These are phyloP conservation scores for Solanum rostratum DNA, from an alignment of 257 asterid species.

Conservation along the genomic window DNA sequence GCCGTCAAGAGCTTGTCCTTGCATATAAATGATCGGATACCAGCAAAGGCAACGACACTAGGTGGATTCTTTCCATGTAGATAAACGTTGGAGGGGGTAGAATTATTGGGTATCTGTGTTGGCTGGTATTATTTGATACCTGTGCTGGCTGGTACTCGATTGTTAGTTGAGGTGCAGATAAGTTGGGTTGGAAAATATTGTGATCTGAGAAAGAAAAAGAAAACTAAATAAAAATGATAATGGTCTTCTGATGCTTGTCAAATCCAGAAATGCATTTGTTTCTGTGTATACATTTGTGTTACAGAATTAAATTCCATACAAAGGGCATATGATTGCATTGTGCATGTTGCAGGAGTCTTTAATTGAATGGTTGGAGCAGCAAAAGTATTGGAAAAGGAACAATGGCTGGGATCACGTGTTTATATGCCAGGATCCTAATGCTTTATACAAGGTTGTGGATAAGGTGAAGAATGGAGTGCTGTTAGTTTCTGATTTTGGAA, in stretches of 20 bases:
- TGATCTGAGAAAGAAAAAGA: not conserved
- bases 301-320: not conserved
- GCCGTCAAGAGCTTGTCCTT: not conserved
- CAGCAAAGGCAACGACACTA: not conserved
- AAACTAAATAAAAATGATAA: not conserved
- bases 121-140: not conserved
- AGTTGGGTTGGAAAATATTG: not conserved
- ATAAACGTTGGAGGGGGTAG: not conserved
- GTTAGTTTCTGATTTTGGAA: conserved; percentile 95
- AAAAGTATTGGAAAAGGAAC: conserved; percentile 80
- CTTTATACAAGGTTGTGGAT: conserved; percentile 74
- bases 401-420: conserved; percentile 95
- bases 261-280: not conserved
- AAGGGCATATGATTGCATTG: not conserved
- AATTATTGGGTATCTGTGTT: not conserved
- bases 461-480: conserved; percentile 82
- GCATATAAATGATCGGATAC: not conserved
- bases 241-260: not conserved
- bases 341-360: conserved; percentile 59
- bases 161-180: not conserved
- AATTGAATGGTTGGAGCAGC: conserved; percentile 85
- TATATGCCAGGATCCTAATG: conserved; percentile 98
- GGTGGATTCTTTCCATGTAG: not conserved
- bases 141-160: not conserved
- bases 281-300: not conserved